These are phyloP conservation scores for Asterionellopsis glacialis DNA, from an alignment of 108 stramenopile species.

Conservation along the genomic window DNA sequence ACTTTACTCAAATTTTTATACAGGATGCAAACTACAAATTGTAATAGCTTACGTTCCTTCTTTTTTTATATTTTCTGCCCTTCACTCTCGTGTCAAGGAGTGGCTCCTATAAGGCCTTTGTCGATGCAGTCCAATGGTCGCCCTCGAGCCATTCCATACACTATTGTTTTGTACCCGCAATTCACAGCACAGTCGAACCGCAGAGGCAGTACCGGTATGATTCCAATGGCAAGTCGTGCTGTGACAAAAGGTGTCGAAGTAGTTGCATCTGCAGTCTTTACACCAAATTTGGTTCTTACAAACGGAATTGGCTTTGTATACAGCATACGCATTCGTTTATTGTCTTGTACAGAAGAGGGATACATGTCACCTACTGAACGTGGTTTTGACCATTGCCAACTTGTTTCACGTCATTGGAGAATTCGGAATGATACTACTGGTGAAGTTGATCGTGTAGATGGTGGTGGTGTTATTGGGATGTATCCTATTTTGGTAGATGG, in stretches of 20 bases:
- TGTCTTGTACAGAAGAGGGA: constrained; percentile 30
- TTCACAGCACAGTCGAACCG: no score
- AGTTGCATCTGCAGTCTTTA: constrained; percentile 40
- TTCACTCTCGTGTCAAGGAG: not conserved
- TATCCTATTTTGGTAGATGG: constrained; percentile 49
- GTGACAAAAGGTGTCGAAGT: constrained; percentile 56
- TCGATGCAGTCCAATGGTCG: no score
- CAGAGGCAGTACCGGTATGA: no score
- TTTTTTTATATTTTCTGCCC: no score
- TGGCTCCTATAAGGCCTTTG: no score
- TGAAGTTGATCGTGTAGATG: constrained; percentile 20
- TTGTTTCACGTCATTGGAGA: constrained; percentile 45
- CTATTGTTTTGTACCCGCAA: no score
- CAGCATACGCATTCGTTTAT: constrained; percentile 44
- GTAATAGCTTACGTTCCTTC: not conserved
- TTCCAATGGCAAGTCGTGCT: constrained; percentile 26
- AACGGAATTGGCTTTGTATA: constrained; percentile 26
- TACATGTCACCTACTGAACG: constrained; percentile 22
- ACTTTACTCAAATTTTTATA: not conserved
- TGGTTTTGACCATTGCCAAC: constrained; percentile 54
- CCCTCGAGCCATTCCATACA: no score
- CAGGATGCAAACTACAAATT: constrained; percentile 17
- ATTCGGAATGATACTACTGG: constrained; percentile 13
- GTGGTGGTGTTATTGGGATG: constrained; percentile 51
- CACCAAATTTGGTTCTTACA: constrained; percentile 1